Conservation (phyloP, 306 rosid species). For the Cucurbita argyrosperma region DNA sequence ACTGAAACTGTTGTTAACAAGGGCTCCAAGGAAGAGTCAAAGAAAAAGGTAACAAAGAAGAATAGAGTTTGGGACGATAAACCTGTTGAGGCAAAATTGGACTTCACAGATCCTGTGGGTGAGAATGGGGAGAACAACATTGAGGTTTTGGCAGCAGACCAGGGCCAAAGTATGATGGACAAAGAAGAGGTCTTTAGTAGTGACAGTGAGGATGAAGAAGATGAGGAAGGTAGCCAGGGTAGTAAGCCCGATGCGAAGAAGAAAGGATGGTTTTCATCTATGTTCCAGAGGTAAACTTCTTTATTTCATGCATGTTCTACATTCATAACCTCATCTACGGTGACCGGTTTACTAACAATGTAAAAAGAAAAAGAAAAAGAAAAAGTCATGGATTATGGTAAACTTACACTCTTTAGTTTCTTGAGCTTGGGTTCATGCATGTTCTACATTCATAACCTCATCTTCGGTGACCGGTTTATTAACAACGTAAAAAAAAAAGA, state of each 20-base stretch:
- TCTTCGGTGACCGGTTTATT: not conserved
- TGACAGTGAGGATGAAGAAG: conserved; percentile 78
- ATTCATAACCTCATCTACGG: conserved; percentile 1
- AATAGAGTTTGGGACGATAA: conserved; percentile 88
- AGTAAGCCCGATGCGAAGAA: conserved; percentile 67
- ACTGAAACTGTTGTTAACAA: conserved; percentile 39
- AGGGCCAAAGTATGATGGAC: conserved; percentile 98
- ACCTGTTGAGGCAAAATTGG: conserved; percentile 51
- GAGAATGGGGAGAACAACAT: conserved; percentile 42
- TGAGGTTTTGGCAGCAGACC: conserved; percentile 68
- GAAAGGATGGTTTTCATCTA: conserved; percentile 96
- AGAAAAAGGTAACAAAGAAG: conserved; percentile 59
- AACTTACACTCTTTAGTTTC: not conserved
- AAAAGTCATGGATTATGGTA: not conserved
- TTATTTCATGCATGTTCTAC: not conserved
- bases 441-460: conserved; percentile 5
- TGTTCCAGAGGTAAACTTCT: conserved; percentile 73
- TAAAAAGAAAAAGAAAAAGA: too few species aligned
- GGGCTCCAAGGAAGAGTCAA: conserved; percentile 57
- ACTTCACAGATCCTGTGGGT: conserved; percentile 59
- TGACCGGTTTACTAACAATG: not conserved
- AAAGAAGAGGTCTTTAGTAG: conserved; percentile 80
- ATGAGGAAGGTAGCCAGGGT: conserved; percentile 43
- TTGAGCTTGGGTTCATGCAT: not conserved
- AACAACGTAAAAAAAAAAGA: too few species aligned